A percentile compares a stretch with the other conserved stretches of the same genome.
Evolutionary conservation across 148 eudicot genomes (phyloP).

Genomic region (Dysphania ambrosioides): DNA sequence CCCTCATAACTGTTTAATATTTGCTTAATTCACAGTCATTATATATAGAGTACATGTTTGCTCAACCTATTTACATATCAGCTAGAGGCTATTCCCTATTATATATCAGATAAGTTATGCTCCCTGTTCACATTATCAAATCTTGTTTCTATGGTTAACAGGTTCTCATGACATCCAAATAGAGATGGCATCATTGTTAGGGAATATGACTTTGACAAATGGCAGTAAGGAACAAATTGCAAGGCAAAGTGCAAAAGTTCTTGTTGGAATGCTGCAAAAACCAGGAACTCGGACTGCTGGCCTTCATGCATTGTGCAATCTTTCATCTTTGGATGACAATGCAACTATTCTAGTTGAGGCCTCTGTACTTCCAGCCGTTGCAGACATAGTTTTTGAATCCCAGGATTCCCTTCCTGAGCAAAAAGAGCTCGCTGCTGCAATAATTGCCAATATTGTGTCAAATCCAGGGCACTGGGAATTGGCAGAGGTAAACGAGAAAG

Average conservation of each 20-base stretch:
- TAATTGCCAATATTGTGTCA: slow-evolving; percentile 53
- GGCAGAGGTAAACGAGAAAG: slow-evolving; percentile 45
- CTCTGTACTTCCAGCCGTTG: slow-evolving; percentile 49
- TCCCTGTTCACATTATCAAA: neutral
- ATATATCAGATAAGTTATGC: neutral
- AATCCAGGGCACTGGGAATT: slow-evolving; percentile 71
- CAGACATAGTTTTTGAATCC: slow-evolving; percentile 41
- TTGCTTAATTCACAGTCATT: neutral
- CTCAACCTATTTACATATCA: neutral
- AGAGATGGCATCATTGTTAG: slow-evolving; percentile 54
- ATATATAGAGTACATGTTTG: neutral
- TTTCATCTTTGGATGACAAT: slow-evolving; percentile 59
- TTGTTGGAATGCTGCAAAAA: slow-evolving; percentile 48
- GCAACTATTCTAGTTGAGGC: slow-evolving; percentile 57
- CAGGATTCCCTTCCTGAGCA: slow-evolving; percentile 34
- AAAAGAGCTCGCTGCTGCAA: slow-evolving; percentile 47
- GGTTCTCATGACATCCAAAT: slow-evolving; percentile 43
- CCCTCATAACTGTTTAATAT: no score
- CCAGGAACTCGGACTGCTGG: slow-evolving; percentile 44
- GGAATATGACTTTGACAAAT: slow-evolving; percentile 59
- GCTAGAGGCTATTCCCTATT: neutral
- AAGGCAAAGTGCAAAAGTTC: slow-evolving; percentile 43
- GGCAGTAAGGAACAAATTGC: slow-evolving; percentile 56
- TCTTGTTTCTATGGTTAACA: slow-evolving; percentile 24
- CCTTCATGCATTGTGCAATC: slow-evolving; percentile 48